Evolutionary conservation across 2,329 filamentous ascomycete species (phyloP).

Genomic region (Drechslerella coelobrocha): DNA sequence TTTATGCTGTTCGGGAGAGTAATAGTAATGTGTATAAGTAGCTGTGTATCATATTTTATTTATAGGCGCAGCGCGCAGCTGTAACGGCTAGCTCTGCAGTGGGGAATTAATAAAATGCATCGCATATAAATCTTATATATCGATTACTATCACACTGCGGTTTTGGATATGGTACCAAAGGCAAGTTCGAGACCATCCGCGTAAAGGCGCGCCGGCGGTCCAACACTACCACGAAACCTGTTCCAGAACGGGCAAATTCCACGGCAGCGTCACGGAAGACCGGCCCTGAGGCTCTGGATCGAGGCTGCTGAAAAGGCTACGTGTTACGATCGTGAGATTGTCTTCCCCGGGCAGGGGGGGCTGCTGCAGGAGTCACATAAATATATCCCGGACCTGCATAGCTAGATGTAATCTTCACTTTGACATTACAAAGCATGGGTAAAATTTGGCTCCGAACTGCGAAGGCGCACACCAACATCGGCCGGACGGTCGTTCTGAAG

Average conservation of each 20-base stretch:
- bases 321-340: slow-evolving; percentile 40
- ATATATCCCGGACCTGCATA: background rate
- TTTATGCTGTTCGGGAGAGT: background rate
- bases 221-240: too few relatives aligned
- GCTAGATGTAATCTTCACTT: background rate
- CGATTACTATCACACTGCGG: too few relatives aligned
- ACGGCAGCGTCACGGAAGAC: background rate
- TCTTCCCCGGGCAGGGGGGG: background rate
- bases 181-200: too few relatives aligned
- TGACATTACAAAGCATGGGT: background rate
- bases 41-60: background rate
- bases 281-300: slow-evolving; percentile 1
- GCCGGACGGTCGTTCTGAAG: background rate
- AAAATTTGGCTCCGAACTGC: slow-evolving; percentile 13
- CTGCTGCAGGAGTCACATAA: background rate
- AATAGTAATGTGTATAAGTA: background rate
- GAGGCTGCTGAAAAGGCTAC: slow-evolving; percentile 25
- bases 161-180: too few relatives aligned
- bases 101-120: too few relatives aligned
- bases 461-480: slow-evolving; percentile 2
- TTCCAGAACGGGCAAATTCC: background rate
- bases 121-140: too few relatives aligned
- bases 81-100: too few relatives aligned
- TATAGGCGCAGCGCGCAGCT: too few relatives aligned
- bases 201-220: too few relatives aligned